A percentile compares a stretch with the other conserved stretches of the same genome.
phyloP scores from a whole-genome alignment of 768 basidiomycete species.

The Hericium alpestre region DNA sequence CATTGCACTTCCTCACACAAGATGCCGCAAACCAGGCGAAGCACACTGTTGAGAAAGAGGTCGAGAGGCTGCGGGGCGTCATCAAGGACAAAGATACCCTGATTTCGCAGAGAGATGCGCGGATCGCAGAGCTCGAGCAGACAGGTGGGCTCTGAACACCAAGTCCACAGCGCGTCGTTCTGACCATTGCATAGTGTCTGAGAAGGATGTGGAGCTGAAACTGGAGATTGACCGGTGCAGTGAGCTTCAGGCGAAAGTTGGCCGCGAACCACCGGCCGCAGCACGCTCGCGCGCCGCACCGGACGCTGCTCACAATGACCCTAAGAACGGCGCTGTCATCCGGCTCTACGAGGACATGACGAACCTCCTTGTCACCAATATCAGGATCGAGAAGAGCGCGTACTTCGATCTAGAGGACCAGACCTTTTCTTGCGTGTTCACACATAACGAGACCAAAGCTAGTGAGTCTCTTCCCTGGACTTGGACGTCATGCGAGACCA shows the following conservation, averaged over 20 bases:
- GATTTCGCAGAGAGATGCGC: conserved; percentile 33
- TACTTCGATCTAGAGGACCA: conserved; percentile 45
- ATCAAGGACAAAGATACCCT: conserved; percentile 32
- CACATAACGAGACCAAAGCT: conserved; percentile 21
- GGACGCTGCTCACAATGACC: conserved; percentile 32
- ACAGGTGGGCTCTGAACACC: conserved; percentile 30
- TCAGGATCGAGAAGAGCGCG: conserved; percentile 37
- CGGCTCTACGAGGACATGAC: conserved; percentile 81
- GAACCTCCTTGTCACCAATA: conserved; percentile 58
- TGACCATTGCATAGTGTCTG: conserved; percentile 30
- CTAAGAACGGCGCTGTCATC: conserved; percentile 50
- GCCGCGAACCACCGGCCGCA: conserved; percentile 31
- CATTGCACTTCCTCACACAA: conserved; percentile 59
- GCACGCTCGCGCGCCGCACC: conserved; percentile 25
- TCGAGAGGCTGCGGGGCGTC: conserved; percentile 31
- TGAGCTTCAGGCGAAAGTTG: conserved; percentile 25
- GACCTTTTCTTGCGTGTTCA: conserved; percentile 58
- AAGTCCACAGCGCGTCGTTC: background rate
- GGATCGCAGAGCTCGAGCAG: conserved; percentile 37
- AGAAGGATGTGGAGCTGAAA: conserved; percentile 44
- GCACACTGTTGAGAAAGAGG: conserved; percentile 36
- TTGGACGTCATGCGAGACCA: background rate
- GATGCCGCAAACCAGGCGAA: conserved; percentile 67
- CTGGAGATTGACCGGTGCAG: conserved; percentile 51
- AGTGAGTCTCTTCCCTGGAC: conserved; percentile 1